Percentiles rank a stretch among this genome's conserved stretches.
These are phyloP conservation scores for Aspergillus nidulans DNA, from an alignment of 495 filamentous ascomycete species.

Conservation along the genomic window DNA sequence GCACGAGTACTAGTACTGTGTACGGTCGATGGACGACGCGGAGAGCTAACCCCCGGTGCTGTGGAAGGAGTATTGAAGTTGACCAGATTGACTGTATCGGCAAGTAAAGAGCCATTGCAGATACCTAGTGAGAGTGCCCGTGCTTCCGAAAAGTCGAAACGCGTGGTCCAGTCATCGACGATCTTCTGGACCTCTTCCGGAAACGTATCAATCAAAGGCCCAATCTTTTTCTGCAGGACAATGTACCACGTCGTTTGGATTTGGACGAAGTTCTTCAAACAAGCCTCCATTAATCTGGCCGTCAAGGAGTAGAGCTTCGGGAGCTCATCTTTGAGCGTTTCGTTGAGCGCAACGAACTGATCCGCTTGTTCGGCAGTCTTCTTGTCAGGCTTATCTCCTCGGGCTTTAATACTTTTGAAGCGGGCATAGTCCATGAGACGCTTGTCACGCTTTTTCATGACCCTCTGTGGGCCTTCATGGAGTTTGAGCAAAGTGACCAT, in stretches of 20 bases:
- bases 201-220: conserved; percentile 64
- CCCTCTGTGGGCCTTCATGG: conserved; percentile 72
- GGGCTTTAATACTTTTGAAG: conserved; percentile 69
- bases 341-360: conserved; percentile 83
- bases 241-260: conserved; percentile 76
- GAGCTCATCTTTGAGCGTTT: conserved; percentile 86
- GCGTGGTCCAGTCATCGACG: conserved; percentile 63
- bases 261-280: conserved; percentile 72
- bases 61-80: conserved; percentile 53
- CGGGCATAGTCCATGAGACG: conserved; percentile 82
- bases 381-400: conserved; percentile 75
- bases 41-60: conserved; percentile 31
- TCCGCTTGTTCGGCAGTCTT: conserved; percentile 78
- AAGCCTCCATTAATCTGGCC: conserved; percentile 71
- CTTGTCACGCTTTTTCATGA: conserved; percentile 91
- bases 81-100: conserved; percentile 45
- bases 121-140: conserved; percentile 49
- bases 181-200: conserved; percentile 64
- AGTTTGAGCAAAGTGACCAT: conserved; percentile 76
- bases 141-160: conserved; percentile 57
- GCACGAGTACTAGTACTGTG: conserved; percentile 46
- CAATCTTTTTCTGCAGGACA: conserved; percentile 76
- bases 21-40: conserved; percentile 43
- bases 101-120: conserved; percentile 55
- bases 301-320: conserved; percentile 79